Base-by-base conservation (phyloP, 2,329 filamentous ascomycete species). In the Colletotrichum sublineola region DNA sequence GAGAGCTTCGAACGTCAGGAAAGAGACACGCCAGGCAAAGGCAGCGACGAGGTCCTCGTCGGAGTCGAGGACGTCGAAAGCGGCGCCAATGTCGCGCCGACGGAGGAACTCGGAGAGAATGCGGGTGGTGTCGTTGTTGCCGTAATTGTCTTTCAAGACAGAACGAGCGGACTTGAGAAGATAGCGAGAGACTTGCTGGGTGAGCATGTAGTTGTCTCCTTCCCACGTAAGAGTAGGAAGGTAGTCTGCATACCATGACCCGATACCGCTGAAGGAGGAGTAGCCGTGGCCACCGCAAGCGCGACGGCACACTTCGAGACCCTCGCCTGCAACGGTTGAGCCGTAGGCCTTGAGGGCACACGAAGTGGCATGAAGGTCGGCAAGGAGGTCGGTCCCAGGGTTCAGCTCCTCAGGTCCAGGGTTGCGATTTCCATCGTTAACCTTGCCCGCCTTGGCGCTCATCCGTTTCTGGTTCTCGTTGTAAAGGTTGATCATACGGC, bases 121-220 rank as follows among this genome's bases (percentile, higher is more conserved):
- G 42, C 84, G 85, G 4, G 89, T 89, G 4, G 91, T 94, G 81
- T 93, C 91, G 78, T 94, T 93, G 75, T 86, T 70, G 15, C 70
- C 66, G 46, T 88, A 86, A 73, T 91, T 88, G 75, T 89, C 90
- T 18, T 87, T 84, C n/a, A 94, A 82, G 0, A 94, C 92, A 1
- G 89, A 86, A 53, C 93, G 90, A 0, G 92, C 92, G 3, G 92
- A 90, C 86, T 94, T 95, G 75, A 95, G 87, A 57, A 95, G 88
- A 77, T 94, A 94, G 70, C 92, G 88, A 3, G 91, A 91, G 3
- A 94, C 92, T 82, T 95, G 93, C 80, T 95, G 93, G 12, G 92
- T 93, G 71, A 95, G 85, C 92, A 95, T 94, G 84, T 93, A 94
- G 84, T 94, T 94, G 83, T 94, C 93, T 56, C 93, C 93, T 79